Conservation (phyloP, 2,329 filamentous ascomycete species). For the Zarea fungicola region DNA sequence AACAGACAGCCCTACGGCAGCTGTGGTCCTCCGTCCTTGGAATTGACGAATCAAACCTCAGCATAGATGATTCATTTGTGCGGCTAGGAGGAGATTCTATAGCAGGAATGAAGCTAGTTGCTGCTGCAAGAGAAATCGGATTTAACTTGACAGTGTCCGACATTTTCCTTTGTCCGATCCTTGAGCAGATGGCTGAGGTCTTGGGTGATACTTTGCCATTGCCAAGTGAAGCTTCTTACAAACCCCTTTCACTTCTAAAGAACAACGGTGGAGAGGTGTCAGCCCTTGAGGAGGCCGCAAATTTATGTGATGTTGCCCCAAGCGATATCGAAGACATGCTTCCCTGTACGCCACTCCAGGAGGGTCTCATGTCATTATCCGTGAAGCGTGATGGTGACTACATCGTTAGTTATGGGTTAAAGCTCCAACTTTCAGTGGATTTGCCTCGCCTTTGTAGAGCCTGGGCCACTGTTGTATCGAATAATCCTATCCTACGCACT, state of each 20-base stretch:
- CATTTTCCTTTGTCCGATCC: not conserved
- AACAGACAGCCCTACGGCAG: not conserved
- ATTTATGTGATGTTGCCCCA: not conserved
- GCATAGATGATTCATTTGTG: not conserved
- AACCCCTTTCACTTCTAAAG: not conserved
- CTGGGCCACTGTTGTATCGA: conserved; percentile 14
- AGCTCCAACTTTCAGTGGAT: conserved; percentile 13
- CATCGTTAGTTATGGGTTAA: conserved; percentile 13
- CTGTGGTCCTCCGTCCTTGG: conserved; percentile 14
- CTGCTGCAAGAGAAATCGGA: not conserved
- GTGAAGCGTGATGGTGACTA: conserved; percentile 16
- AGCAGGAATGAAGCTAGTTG: not conserved
- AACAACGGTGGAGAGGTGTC: too few species aligned
- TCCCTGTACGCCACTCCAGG: conserved; percentile 20
- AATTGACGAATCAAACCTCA: not conserved
- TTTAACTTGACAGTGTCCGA: not conserved
- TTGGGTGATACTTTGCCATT: not conserved
- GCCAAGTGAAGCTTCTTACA: not conserved
- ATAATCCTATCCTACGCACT: conserved; percentile 11
- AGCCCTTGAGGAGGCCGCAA: not conserved
- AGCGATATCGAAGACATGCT: conserved; percentile 16
- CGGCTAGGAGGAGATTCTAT: not conserved
- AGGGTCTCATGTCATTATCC: conserved; percentile 17
- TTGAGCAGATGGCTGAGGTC: not conserved
- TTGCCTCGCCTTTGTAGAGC: conserved; percentile 7